Evolutionary conservation across 2,329 filamentous ascomycete genomes (phyloP).

Genomic region (Xylaria sp.): DNA sequence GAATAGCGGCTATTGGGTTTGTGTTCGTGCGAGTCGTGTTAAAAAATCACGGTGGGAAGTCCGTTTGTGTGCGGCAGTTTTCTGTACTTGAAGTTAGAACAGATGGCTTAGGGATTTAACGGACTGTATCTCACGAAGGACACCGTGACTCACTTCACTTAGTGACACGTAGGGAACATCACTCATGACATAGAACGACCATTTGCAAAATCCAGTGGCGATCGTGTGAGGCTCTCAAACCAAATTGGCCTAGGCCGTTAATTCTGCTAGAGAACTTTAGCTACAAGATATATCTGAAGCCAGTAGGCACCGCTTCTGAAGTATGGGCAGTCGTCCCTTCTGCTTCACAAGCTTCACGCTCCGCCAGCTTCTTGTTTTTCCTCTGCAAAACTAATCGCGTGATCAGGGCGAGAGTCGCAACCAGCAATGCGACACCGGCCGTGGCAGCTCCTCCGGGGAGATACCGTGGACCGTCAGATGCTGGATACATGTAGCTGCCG

Average conservation of each 20-base stretch:
- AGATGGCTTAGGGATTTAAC: not conserved
- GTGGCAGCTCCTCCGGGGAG: conserved; percentile 68
- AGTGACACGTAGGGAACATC: not conserved
- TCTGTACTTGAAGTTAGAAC: not conserved
- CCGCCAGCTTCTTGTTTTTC: conserved; percentile 70
- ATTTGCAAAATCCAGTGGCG: not conserved
- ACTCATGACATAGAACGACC: not conserved
- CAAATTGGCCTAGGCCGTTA: not conserved
- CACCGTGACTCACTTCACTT: not conserved
- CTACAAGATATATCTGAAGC: conserved; percentile 47
- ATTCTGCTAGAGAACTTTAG: not conserved
- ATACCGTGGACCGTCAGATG: conserved; percentile 57
- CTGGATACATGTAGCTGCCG: conserved; percentile 60
- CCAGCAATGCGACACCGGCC: conserved; percentile 70
- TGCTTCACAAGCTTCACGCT: conserved; percentile 51
- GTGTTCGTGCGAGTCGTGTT: not conserved
- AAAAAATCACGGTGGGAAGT: not conserved
- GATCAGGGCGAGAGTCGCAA: conserved; percentile 63
- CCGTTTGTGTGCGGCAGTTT: not conserved
- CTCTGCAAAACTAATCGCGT: conserved; percentile 65
- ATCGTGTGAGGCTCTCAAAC: not conserved
- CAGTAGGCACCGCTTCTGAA: conserved; percentile 30
- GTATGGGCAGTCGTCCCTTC: conserved; percentile 29
- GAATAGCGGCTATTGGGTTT: not conserved
- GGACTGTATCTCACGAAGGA: not conserved